These are phyloP conservation scores for Coniosporium apollinis DNA, from an alignment of 495 filamentous ascomycete genomes.

Conservation along the genomic window DNA sequence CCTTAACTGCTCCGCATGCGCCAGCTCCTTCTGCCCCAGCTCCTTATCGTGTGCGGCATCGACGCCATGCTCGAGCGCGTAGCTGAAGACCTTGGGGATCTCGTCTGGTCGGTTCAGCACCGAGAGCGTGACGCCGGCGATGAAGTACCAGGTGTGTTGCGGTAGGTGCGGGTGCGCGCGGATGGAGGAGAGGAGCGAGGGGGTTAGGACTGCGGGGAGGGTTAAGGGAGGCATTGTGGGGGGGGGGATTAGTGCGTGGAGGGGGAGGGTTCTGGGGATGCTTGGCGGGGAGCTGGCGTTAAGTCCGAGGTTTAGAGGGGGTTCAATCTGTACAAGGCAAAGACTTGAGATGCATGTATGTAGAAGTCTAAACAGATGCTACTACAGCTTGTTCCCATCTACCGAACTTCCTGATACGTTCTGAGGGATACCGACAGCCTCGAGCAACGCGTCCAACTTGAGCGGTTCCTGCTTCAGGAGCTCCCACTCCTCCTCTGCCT, in stretches of 20 bases:
- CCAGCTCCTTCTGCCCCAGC: slow-evolving; percentile 9
- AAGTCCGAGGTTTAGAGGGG: too few species aligned
- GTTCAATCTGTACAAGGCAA: too few species aligned
- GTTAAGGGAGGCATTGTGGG: background rate
- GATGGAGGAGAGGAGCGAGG: slow-evolving; percentile 29
- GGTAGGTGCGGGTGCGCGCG: slow-evolving; percentile 30
- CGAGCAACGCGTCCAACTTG: slow-evolving; percentile 36
- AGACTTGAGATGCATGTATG: too few species aligned
- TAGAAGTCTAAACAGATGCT: too few species aligned
- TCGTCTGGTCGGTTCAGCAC: slow-evolving; percentile 37
- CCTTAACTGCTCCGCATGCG: slow-evolving; percentile 24
- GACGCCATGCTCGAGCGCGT: slow-evolving; percentile 23
- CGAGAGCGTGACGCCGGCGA: slow-evolving; percentile 33
- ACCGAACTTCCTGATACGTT: too few species aligned
- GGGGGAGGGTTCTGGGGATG: too few species aligned
- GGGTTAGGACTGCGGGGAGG: slow-evolving; percentile 7
- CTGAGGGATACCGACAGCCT: slow-evolving; percentile 41
- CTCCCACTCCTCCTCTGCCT: slow-evolving; percentile 55
- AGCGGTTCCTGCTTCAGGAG: slow-evolving; percentile 33
- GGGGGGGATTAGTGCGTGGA: too few species aligned
- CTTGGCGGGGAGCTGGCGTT: too few species aligned
- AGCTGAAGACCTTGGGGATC: slow-evolving; percentile 30
- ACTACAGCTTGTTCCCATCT: too few species aligned
- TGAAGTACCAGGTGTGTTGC: slow-evolving; percentile 34
- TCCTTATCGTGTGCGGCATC: slow-evolving; percentile 13